Conservation (phyloP, 441 rosid species). For the Bruguiera hainesii region DNA sequence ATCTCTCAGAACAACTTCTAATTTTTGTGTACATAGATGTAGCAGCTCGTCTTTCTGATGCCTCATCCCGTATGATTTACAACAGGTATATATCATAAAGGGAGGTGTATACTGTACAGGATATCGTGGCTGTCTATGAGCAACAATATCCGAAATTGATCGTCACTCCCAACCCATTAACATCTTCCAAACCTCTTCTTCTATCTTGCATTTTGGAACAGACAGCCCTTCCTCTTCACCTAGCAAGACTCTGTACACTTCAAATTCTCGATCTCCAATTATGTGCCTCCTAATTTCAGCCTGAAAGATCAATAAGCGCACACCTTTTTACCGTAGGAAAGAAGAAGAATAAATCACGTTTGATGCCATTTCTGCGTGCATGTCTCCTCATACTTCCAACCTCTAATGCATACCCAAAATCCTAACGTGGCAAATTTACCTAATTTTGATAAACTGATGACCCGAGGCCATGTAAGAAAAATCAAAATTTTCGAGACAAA, state of each 20-base stretch:
- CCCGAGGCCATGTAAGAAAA: background rate
- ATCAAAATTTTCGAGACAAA: background rate
- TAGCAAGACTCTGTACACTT: conserved; percentile 81
- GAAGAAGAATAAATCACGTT: background rate
- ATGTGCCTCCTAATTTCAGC: conserved; percentile 77
- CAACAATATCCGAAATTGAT: conserved; percentile 6
- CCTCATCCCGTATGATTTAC: conserved; percentile 19
- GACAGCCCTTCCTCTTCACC: conserved; percentile 66
- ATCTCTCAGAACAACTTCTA: conserved; percentile 12
- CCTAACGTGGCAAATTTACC: background rate
- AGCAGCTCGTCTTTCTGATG: background rate
- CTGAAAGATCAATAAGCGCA: conserved; percentile 26
- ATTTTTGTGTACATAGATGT: background rate
- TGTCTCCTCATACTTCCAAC: background rate
- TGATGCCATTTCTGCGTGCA: background rate
- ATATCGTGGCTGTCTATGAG: conserved; percentile 8
- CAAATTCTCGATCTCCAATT: conserved; percentile 80
- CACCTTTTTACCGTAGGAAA: background rate
- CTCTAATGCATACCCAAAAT: conserved; percentile 14
- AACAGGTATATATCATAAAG: background rate
- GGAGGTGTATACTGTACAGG: conserved; percentile 12
- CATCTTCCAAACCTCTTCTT: conserved; percentile 74
- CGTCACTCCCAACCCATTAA: conserved; percentile 83
- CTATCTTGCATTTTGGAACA: conserved; percentile 46
- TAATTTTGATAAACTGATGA: background rate